phyloP scores from a whole-genome alignment of 1,284 basidiomycete genomes.

The Ceratobasidium sp. region DNA sequence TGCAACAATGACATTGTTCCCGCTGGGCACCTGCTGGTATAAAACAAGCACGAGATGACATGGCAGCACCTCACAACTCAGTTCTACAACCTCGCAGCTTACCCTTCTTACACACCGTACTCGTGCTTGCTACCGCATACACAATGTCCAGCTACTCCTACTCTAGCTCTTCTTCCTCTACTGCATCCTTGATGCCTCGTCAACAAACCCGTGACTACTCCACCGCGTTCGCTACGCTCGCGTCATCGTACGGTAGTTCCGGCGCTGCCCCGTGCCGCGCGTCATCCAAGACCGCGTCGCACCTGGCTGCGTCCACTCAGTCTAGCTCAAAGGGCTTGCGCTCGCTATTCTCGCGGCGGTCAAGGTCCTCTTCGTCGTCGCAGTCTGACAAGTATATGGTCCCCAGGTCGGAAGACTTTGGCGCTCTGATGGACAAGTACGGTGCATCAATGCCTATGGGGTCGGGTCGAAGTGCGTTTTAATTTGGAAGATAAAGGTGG shows the following conservation, averaged over 20 bases:
- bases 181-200: not conserved
- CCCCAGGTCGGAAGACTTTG: no score
- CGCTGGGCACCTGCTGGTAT: not conserved
- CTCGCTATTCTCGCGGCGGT: not conserved
- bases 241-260: conserved; percentile 37
- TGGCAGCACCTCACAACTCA: not conserved
- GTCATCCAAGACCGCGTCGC: conserved; percentile 26
- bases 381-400: conserved; percentile 2
- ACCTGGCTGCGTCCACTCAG: not conserved
- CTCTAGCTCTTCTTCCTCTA: conserved; percentile 16
- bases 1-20: not conserved
- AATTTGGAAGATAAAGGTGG: not conserved
- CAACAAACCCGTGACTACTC: conserved; percentile 30
- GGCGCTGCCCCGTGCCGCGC: conserved; percentile 23
- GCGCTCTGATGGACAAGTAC: conserved; percentile 35
- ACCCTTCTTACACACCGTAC: not conserved
- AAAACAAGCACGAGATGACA: not conserved
- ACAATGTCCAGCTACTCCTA: conserved; percentile 25
- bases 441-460: conserved; percentile 12
- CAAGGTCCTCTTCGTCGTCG: not conserved
- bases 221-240: conserved; percentile 20
- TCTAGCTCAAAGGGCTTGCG: conserved; percentile 7
- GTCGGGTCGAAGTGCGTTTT: not conserved
- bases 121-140: not conserved
- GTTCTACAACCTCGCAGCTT: not conserved